These are phyloP conservation scores for Puccinia brachypodii DNA, from an alignment of 1,284 basidiomycete genomes.

Conservation along the genomic window DNA sequence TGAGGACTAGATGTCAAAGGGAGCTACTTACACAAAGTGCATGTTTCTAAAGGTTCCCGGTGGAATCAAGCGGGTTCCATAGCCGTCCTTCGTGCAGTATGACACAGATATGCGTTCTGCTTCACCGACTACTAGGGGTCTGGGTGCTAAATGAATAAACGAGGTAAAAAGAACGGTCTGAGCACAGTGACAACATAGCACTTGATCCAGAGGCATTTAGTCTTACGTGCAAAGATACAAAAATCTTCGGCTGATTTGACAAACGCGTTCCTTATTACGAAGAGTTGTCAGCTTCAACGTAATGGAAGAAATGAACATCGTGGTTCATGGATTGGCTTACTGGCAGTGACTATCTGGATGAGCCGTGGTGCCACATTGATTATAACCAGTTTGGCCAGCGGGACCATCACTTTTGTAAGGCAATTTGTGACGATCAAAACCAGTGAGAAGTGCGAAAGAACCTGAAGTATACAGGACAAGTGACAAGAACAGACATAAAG, in stretches of 20 bases:
- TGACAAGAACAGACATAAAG: conserved; percentile 8
- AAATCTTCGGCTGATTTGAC: conserved; percentile 42
- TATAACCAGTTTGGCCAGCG: conserved; percentile 37
- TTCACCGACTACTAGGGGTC: conserved; percentile 51
- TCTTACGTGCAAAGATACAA: conserved; percentile 46
- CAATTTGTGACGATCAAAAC: conserved; percentile 32
- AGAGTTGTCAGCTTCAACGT: background rate
- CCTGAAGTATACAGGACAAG: conserved; percentile 14
- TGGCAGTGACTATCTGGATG: conserved; percentile 33
- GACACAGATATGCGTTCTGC: conserved; percentile 53
- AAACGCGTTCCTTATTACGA: conserved; percentile 16
- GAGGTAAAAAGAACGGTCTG: background rate
- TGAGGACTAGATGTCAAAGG: background rate
- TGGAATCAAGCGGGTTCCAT: conserved; percentile 56
- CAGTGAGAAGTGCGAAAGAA: conserved; percentile 15
- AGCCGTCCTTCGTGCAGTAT: conserved; percentile 55
- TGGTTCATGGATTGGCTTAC: background rate
- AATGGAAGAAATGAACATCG: background rate
- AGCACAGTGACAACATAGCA: background rate
- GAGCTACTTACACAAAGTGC: conserved; percentile 50
- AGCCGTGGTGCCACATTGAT: conserved; percentile 34
- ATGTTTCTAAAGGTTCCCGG: conserved; percentile 53
- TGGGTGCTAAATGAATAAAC: conserved; percentile 16
- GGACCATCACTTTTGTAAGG: conserved; percentile 28
- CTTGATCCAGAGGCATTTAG: background rate